Evolutionary conservation across 176 grass and related monocot genomes (phyloP).

Genomic region (Paspalum vaginatum): DNA sequence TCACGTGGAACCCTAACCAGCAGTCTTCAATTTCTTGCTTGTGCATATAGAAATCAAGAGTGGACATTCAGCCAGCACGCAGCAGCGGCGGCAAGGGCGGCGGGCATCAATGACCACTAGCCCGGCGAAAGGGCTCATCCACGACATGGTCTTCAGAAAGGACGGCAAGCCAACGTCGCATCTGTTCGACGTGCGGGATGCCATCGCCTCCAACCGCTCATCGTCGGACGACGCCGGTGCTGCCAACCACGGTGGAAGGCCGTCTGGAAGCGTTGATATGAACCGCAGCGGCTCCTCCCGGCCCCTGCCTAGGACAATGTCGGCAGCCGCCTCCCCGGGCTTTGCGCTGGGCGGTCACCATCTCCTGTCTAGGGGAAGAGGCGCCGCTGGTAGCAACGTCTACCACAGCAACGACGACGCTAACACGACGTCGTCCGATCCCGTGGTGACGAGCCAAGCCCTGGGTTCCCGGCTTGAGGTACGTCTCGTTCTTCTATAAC

Average conservation of each 20-base stretch:
- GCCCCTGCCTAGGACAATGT: constrained; percentile 31
- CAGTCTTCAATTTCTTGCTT: background rate
- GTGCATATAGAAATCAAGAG: constrained; percentile 57
- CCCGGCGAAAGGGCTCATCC: constrained; percentile 62
- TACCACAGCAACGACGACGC: constrained; percentile 22
- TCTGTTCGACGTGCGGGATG: constrained; percentile 57
- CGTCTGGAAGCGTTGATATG: constrained; percentile 28
- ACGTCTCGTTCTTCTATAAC: background rate
- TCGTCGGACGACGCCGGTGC: background rate
- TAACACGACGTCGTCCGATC: constrained; percentile 40
- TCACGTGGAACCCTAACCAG: constrained; percentile 51
- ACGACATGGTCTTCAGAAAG: constrained; percentile 74
- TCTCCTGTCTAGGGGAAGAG: constrained; percentile 34
- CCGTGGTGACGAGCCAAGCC: constrained; percentile 29
- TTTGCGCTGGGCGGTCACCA: background rate
- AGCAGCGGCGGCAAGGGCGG: constrained; percentile 15
- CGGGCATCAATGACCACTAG: constrained; percentile 38
- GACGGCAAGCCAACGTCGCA: constrained; percentile 57
- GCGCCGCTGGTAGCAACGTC: constrained; percentile 5
- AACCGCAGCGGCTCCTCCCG: constrained; percentile 39
- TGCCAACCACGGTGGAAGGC: constrained; percentile 4
- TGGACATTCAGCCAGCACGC: constrained; percentile 66
- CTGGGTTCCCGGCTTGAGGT: constrained; percentile 46
- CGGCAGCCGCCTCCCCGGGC: background rate
- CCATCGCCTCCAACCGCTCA: constrained; percentile 16